Percentiles rank a stretch among this genome's conserved stretches.
Conservation (phyloP, 441 rosid species). For the Erysimum pusillum region DNA sequence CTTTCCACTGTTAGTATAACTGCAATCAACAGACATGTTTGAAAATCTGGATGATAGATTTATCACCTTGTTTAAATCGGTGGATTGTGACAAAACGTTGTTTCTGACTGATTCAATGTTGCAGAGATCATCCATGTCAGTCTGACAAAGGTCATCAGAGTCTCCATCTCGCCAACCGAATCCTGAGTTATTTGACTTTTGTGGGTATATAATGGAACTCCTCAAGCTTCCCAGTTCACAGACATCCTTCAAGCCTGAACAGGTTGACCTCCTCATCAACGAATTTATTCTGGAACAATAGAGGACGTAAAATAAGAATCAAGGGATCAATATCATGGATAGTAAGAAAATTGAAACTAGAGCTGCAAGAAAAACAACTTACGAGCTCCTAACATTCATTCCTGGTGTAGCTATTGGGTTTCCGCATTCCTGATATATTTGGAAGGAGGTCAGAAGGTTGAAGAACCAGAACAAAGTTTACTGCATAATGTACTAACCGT, state of each 20-base stretch:
- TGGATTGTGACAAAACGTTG: slow-evolving; percentile 60
- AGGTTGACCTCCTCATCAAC: slow-evolving; percentile 57
- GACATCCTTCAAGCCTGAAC: slow-evolving; percentile 69
- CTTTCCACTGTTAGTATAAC: slow-evolving; percentile 28
- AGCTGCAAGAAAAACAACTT: slow-evolving; percentile 47
- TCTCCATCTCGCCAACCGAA: slow-evolving; percentile 50
- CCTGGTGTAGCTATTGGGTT: slow-evolving; percentile 56
- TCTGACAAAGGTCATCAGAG: slow-evolving; percentile 71
- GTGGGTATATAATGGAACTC: slow-evolving; percentile 57
- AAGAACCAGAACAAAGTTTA: slow-evolving; percentile 28
- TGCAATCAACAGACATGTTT: slow-evolving; percentile 30
- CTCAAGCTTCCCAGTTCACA: slow-evolving; percentile 60
- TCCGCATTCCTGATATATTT: slow-evolving; percentile 58
- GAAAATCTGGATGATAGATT: slow-evolving; percentile 29
- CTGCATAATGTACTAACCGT: slow-evolving; percentile 50
- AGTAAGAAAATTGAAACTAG: not conserved
- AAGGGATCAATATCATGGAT: slow-evolving; percentile 14
- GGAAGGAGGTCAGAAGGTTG: slow-evolving; percentile 37
- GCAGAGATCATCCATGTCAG: slow-evolving; percentile 76
- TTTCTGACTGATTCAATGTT: slow-evolving; percentile 58
- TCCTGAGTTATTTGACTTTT: slow-evolving; percentile 52
- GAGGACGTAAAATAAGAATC: slow-evolving; percentile 41
- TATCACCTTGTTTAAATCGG: slow-evolving; percentile 76
- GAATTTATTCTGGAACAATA: slow-evolving; percentile 60
- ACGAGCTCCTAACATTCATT: slow-evolving; percentile 55